Percentiles rank a stretch among this genome's conserved stretches.
Evolutionary conservation across 2,329 filamentous ascomycete genomes (phyloP).

Genomic region (Amauroascus verrucosus): DNA sequence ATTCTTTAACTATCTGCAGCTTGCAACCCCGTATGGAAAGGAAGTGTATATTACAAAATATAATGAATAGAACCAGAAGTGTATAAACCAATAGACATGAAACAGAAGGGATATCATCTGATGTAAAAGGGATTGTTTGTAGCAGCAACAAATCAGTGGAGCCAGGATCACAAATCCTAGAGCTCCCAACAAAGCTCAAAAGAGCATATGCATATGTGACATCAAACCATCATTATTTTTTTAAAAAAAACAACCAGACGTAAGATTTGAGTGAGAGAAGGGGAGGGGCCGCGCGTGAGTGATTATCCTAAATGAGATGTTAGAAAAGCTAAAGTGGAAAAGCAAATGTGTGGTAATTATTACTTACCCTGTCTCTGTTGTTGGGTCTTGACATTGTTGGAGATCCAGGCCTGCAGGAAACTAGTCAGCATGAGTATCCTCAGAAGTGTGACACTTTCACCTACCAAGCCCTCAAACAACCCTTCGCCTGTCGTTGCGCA

Average conservation of each 20-base stretch:
- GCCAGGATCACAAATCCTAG: slow-evolving; percentile 19
- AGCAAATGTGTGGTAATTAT: not conserved
- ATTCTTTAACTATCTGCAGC: not conserved
- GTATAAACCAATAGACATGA: slow-evolving; percentile 12
- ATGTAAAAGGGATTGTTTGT: not conserved
- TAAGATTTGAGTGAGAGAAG: not conserved
- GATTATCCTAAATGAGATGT: not conserved
- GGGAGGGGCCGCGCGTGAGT: not conserved
- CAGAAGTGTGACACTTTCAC: not conserved
- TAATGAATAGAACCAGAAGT: slow-evolving; percentile 2
- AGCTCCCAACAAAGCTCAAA: slow-evolving; percentile 21
- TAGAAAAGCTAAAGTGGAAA: not conserved
- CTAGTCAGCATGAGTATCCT: slow-evolving; percentile 15
- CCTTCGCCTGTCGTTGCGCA: slow-evolving; percentile 74
- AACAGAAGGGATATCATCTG: slow-evolving; percentile 38
- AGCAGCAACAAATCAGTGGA: slow-evolving; percentile 16
- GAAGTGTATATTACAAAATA: slow-evolving; percentile 16
- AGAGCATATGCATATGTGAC: slow-evolving; percentile 26
- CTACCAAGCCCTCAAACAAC: slow-evolving; percentile 64
- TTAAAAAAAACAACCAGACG: too few species aligned
- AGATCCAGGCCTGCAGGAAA: slow-evolving; percentile 54
- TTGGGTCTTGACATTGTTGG: slow-evolving; percentile 65
- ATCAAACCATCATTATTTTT: slow-evolving; percentile 36
- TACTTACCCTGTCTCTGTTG: slow-evolving; percentile 30
- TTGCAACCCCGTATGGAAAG: not conserved